Evolutionary conservation across 2,329 filamentous ascomycete genomes (phyloP).

Genomic region (Mycosphaerella arachidis): DNA sequence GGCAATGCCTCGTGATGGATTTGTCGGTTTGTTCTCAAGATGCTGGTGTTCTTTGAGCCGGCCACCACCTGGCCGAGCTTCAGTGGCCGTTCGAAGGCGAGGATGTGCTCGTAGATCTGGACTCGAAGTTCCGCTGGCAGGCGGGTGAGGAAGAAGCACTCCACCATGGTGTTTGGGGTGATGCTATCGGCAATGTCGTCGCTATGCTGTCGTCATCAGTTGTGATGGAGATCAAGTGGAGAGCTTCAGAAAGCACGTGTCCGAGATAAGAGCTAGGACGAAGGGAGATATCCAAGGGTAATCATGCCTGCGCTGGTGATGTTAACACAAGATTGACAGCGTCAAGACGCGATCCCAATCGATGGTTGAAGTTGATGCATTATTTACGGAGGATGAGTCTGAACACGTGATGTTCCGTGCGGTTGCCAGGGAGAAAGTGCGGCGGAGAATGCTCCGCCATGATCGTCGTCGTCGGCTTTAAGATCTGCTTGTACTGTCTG

Average conservation of each 20-base stretch:
- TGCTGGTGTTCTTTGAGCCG: conserved; percentile 20
- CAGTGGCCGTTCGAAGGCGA: conserved; percentile 15
- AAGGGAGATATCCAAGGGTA: background rate
- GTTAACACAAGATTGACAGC: no score
- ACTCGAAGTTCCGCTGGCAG: conserved; percentile 13
- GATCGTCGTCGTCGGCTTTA: background rate
- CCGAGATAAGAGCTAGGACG: background rate
- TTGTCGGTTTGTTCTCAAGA: conserved; percentile 40
- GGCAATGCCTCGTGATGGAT: conserved; percentile 42
- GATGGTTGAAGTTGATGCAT: no score
- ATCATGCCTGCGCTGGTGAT: background rate
- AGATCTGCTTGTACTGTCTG: background rate
- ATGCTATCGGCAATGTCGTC: no score
- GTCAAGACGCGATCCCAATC: no score
- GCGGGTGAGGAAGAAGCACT: conserved; percentile 12
- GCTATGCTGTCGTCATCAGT: background rate
- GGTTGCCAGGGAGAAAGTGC: background rate
- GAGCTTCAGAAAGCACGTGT: background rate
- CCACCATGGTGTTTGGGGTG: background rate
- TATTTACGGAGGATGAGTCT: no score
- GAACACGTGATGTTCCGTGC: background rate
- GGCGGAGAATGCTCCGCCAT: no score
- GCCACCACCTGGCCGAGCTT: conserved; percentile 23
- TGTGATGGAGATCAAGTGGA: background rate
- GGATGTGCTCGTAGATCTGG: conserved; percentile 14